These are phyloP conservation scores for Aureobasidium sp. DNA, from an alignment of 2,329 filamentous ascomycete genomes.

Conservation along the genomic window DNA sequence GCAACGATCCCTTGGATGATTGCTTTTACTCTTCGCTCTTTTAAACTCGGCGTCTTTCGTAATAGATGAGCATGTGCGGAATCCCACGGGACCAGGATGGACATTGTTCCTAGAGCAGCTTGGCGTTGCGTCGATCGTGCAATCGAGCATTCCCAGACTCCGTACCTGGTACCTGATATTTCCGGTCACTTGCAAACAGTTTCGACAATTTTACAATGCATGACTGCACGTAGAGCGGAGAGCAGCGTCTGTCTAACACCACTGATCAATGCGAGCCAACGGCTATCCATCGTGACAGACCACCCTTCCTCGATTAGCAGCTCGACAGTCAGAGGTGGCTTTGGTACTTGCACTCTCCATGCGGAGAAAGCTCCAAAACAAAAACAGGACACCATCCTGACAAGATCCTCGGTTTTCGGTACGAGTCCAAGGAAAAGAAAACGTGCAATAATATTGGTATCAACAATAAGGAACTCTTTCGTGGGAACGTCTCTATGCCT, in stretches of 20 bases:
- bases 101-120: background rate
- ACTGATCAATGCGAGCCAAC: background rate
- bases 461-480: conserved; percentile 8
- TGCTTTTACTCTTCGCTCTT: background rate
- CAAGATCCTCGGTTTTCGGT: background rate
- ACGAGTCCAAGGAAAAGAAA: background rate
- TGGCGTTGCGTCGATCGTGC: background rate
- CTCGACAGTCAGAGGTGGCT: background rate
- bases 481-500: background rate
- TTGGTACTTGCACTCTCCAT: background rate
- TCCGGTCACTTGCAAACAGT: background rate
- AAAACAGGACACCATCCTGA: background rate
- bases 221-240: background rate
- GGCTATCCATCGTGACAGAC: background rate
- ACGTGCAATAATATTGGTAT: conserved; percentile 6
- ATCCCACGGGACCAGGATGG: background rate
- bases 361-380: background rate
- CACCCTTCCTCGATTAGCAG: background rate
- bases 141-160: background rate
- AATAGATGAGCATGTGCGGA: background rate
- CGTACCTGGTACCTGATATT: background rate
- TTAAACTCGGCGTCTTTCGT: background rate
- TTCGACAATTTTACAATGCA: background rate
- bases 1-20: background rate
- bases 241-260: background rate